Conservation (phyloP, 306 rosid genomes). For the Trichosanthes truncata region DNA sequence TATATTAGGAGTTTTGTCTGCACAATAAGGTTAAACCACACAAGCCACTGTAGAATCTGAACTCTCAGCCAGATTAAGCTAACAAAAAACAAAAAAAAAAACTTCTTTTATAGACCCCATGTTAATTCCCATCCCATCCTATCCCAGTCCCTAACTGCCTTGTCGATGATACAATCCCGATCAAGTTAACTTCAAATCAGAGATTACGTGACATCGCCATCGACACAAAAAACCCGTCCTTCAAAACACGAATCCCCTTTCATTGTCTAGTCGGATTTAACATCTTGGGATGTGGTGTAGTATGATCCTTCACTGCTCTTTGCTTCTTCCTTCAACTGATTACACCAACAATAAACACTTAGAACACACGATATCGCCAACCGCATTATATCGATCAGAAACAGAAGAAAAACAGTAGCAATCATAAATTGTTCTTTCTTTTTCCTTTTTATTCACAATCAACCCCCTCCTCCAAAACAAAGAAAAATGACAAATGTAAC, state of each 20-base stretch:
- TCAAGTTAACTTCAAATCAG: not conserved
- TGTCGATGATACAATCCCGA: not conserved
- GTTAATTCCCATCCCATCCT: not conserved
- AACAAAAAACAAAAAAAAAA: not conserved
- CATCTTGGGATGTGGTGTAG: constrained; percentile 23
- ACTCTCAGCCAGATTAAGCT: not conserved
- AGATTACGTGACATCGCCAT: not conserved
- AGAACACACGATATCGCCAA: not conserved
- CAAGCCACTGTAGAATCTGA: not conserved
- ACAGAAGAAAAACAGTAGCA: not conserved
- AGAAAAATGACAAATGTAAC: not conserved
- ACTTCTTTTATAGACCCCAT: not conserved
- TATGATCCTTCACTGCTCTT: constrained; percentile 31
- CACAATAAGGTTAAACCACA: constrained; percentile 9
- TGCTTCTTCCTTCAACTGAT: constrained; percentile 67
- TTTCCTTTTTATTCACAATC: not conserved
- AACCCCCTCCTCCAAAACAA: not conserved
- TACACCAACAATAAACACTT: constrained; percentile 12
- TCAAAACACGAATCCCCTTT: constrained; percentile 12
- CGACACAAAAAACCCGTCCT: constrained; percentile 11
- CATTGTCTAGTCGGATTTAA: constrained; percentile 36
- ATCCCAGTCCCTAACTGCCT: not conserved
- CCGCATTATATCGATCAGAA: not conserved
- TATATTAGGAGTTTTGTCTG: not conserved
- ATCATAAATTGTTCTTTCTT: not conserved